Percentiles rank a stretch among this genome's conserved stretches.
Evolutionary conservation across 129 eudicot genomes (phyloP).

Genomic region (Tagetes patula): DNA sequence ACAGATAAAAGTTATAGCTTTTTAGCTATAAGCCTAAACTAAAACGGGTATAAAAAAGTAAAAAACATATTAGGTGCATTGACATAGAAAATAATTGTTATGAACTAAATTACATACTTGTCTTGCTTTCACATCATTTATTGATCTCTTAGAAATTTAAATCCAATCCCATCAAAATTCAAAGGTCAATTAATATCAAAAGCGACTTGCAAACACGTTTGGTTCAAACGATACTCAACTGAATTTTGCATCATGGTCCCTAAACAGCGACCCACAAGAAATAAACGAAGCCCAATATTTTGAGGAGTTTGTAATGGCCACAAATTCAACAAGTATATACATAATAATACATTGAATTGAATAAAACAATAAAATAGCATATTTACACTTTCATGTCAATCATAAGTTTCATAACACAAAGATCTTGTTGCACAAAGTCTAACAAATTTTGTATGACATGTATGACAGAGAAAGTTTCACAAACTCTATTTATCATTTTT

Average conservation of each 20-base stretch:
- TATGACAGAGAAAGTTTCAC: neutral
- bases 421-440: neutral
- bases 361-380: neutral
- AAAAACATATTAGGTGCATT: neutral
- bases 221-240: neutral
- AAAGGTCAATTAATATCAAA: neutral
- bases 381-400: too few relatives aligned
- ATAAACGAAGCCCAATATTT: slow-evolving; percentile 9
- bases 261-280: slow-evolving; percentile 11
- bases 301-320: slow-evolving; percentile 18
- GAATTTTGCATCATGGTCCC: neutral
- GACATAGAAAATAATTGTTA: neutral
- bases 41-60: neutral
- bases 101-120: neutral
- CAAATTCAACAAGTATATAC: neutral
- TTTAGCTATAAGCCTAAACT: neutral
- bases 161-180: slow-evolving; percentile 1
- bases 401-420: neutral
- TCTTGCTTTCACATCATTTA: slow-evolving; percentile 19
- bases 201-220: neutral
- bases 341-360: neutral
- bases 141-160: slow-evolving; percentile 4
- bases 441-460: neutral
- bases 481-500: neutral
- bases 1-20: neutral